Conservation (phyloP, 176 grass and related monocot species). For the Canna indica region DNA sequence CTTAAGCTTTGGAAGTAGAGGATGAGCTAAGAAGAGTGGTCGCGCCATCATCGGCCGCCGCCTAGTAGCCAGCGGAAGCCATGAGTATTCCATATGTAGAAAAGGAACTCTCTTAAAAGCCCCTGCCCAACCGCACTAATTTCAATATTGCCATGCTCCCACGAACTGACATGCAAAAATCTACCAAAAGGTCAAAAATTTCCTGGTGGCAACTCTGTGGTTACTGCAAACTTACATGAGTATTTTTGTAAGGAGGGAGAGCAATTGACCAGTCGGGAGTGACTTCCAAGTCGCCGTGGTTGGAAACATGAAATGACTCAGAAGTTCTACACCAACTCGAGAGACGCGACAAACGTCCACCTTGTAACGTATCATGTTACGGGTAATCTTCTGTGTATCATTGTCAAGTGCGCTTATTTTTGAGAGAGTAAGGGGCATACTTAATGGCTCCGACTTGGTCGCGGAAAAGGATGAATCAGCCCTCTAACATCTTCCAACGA, state of each 20-base stretch:
- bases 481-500: not conserved
- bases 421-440: no score
- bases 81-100: not conserved
- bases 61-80: not conserved
- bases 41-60: slow-evolving; percentile 3
- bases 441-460: not conserved
- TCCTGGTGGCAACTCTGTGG: no score
- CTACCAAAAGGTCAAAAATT: not conserved
- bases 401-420: no score
- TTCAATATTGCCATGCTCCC: not conserved
- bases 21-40: not conserved
- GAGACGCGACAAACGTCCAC: no score
- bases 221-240: no score
- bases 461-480: not conserved
- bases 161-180: not conserved
- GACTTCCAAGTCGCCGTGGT: no score
- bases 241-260: no score
- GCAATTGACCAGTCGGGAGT: no score
- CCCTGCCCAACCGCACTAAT: not conserved
- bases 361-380: no score
- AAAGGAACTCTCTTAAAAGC: not conserved
- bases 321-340: no score
- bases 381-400: no score
- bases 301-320: no score
- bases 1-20: not conserved